Evolutionary conservation across 1,284 basidiomycete genomes (phyloP).

Genomic region (Cryptococcus neoformans): DNA sequence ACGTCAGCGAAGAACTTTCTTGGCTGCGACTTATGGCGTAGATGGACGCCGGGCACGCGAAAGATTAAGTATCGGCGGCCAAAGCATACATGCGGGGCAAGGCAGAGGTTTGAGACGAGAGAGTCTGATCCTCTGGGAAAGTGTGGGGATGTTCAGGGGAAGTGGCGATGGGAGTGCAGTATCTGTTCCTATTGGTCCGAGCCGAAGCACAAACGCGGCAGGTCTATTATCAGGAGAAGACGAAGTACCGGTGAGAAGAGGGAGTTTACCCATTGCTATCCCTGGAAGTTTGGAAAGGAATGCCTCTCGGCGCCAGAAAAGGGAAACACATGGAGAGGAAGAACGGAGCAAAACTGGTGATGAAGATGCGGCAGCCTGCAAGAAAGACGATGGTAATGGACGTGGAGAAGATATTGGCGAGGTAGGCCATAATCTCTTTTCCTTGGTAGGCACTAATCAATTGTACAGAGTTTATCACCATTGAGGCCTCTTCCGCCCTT

Average conservation of each 20-base stretch:
- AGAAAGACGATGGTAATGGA: slow-evolving; percentile 25
- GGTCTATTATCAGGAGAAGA: not conserved
- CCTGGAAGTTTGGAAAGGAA: slow-evolving; percentile 25
- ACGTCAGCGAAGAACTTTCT: slow-evolving; percentile 43
- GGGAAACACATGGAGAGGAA: slow-evolving; percentile 5
- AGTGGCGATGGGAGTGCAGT: not conserved
- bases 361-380: slow-evolving; percentile 1
- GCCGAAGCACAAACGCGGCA: not conserved
- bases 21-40: slow-evolving; percentile 43
- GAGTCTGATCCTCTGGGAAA: slow-evolving; percentile 41
- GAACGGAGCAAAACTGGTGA: slow-evolving; percentile 1
- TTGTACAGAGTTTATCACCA: not conserved
- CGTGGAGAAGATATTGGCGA: not conserved
- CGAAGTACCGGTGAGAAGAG: slow-evolving; percentile 22
- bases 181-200: not conserved
- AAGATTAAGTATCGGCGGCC: slow-evolving; percentile 38
- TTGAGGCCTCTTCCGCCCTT: slow-evolving; percentile 44
- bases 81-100: slow-evolving; percentile 1
- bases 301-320: slow-evolving; percentile 5
- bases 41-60: slow-evolving; percentile 41
- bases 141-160: slow-evolving; percentile 20
- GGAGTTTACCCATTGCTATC: slow-evolving; percentile 41
- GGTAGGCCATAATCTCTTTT: slow-evolving; percentile 1
- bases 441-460: not conserved
- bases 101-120: slow-evolving; percentile 27